These are phyloP conservation scores for Mortierella sp. DNA, from an alignment of 371 early-diverging fungal species.

Conservation along the genomic window DNA sequence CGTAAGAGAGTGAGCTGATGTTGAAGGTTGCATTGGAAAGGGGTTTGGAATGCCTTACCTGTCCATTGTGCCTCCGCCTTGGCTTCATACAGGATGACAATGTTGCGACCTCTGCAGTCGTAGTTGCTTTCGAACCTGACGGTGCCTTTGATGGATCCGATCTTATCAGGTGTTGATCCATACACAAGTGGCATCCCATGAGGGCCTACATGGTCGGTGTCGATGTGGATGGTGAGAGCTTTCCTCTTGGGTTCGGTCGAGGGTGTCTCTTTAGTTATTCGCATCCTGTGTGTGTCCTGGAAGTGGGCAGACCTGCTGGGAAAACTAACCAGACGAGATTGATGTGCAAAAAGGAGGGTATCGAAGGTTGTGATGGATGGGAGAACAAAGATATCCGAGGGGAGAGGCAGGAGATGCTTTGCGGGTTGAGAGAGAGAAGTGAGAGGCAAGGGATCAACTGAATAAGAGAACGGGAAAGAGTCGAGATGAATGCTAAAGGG, in stretches of 20 bases:
- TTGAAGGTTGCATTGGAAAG: no score
- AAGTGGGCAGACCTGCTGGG: neutral
- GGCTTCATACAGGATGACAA: slow-evolving; percentile 46
- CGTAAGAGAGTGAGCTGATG: neutral
- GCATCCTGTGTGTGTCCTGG: slow-evolving; percentile 11
- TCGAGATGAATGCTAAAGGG: no score
- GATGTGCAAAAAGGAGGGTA: neutral
- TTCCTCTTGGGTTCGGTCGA: slow-evolving; percentile 15
- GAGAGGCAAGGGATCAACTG: neutral
- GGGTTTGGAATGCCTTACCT: slow-evolving; percentile 17
- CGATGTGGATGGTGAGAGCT: slow-evolving; percentile 35
- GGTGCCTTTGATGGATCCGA: slow-evolving; percentile 34
- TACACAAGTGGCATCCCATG: slow-evolving; percentile 47
- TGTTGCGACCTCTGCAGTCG: slow-evolving; percentile 43
- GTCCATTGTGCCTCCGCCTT: slow-evolving; percentile 47
- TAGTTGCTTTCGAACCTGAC: slow-evolving; percentile 39
- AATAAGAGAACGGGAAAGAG: no score
- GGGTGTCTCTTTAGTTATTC: slow-evolving; percentile 3
- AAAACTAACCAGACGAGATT: neutral
- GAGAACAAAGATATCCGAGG: neutral
- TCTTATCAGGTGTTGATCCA: slow-evolving; percentile 37
- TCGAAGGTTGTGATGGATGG: neutral
- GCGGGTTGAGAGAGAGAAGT: no score
- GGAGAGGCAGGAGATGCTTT: no score
- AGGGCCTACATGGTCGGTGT: slow-evolving; percentile 40